These are phyloP conservation scores for Linum usitatissimum DNA, from an alignment of 345 rosid genomes.

Conservation along the genomic window DNA sequence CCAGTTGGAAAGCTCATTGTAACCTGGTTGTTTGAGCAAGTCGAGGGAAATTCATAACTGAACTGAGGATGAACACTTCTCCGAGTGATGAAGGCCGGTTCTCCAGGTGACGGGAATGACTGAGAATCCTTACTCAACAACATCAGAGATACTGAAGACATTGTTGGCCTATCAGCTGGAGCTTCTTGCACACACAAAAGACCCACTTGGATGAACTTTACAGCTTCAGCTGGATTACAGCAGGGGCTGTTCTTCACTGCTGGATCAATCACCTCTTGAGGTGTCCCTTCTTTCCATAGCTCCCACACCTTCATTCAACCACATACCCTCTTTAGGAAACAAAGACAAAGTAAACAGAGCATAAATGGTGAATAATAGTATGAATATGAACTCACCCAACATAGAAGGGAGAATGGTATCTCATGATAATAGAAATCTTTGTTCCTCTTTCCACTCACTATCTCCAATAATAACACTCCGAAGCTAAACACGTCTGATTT, in stretches of 20 bases:
- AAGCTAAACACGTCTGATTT: conserved; percentile 1
- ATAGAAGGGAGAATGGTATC: neutral
- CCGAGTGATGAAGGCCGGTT: neutral
- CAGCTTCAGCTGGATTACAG: neutral
- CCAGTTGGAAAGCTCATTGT: neutral
- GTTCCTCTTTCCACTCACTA: neutral
- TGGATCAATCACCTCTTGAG: neutral
- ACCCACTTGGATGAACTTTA: neutral
- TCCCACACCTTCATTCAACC: neutral
- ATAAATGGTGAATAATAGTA: neutral
- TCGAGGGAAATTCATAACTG: neutral
- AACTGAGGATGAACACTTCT: neutral
- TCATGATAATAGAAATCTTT: neutral
- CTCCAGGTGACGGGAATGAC: neutral
- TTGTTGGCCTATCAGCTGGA: neutral
- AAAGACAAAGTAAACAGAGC: neutral
- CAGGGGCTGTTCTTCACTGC: neutral
- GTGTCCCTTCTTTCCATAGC: neutral
- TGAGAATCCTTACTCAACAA: neutral
- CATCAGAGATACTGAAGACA: neutral
- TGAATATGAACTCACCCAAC: neutral
- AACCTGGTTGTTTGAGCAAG: neutral
- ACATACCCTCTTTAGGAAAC: neutral
- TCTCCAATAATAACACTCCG: neutral
- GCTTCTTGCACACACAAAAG: conserved; percentile 1